Evolutionary conservation across 257 asterid genomes (phyloP), one percentile per base, ranked within the genome.

Genomic region (Fraxinus excelsior): DNA sequence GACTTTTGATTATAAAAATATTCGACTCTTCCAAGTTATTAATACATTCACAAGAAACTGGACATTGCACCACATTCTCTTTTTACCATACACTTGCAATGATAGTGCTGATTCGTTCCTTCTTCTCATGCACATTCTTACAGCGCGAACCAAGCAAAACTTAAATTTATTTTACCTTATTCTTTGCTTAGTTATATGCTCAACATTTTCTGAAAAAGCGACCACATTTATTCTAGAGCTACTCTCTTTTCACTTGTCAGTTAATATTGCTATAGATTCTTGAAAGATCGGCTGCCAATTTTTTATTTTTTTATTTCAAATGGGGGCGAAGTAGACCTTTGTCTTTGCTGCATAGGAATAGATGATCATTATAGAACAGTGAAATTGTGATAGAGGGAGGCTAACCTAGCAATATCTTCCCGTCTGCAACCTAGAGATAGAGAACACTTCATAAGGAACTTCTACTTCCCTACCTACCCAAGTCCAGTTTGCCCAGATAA

Each of bases 61-160:
- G 58, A 72, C 26, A 69, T 67, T 23, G 73, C 60, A 11, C 74
- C 71, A 23, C 14, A 25, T 56, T 79, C 51, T 53, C 72, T 26
- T 37, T 31, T 64, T 74, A 34, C 26, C 40, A 23, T 78, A 60
- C 44, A 58, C 21, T 78, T 44, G 62, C 64, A 42, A 13, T 64
- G 76, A 28, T 37, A 68, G 1, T 72, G 72, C 37, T 72, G 74
- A 71, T 14, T 56, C 28, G 3, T 58, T 21, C 29, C 11, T 58
- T 21, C 28, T 56, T 56, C 26, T 7, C 26, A n/a, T n/a, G 28
- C 65, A 56, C 26, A 56, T 53, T 13, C 19, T 14, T 4, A 46
- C 56, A 46, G 56, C 1, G 56, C n/a, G 53, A 44, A 3, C 53
- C 53, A 44, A 44, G 53, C 53, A 44, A 14, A 13, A 44, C 14